Evolutionary conservation across 345 rosid species (phyloP).

Genomic region (Luvunga scandens): DNA sequence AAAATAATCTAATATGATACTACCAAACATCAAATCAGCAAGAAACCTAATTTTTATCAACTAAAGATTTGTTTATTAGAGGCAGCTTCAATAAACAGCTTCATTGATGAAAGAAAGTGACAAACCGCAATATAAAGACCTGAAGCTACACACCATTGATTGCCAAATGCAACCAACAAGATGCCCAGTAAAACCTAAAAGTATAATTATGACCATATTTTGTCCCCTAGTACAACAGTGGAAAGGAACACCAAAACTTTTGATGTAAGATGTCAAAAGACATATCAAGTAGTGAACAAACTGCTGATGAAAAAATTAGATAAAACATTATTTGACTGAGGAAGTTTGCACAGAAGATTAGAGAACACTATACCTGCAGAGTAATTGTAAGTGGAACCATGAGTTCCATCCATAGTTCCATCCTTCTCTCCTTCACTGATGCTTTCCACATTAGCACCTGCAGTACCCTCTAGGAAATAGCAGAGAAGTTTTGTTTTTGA

Average conservation of each 20-base stretch:
- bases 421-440: constrained; percentile 42
- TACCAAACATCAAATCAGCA: not conserved
- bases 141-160: not conserved
- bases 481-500: constrained; percentile 54
- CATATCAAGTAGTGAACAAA: not conserved
- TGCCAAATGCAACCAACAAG: not conserved
- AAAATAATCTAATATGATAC: not conserved
- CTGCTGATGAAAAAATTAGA: not conserved
- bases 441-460: constrained; percentile 58
- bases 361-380: constrained; percentile 27
- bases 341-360: not conserved
- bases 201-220: not conserved
- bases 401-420: constrained; percentile 20
- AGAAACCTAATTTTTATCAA: not conserved
- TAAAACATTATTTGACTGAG: not conserved
- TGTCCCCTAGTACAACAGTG: not conserved
- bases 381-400: constrained; percentile 16
- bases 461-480: constrained; percentile 78
- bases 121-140: not conserved
- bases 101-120: not conserved
- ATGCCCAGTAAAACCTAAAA: not conserved
- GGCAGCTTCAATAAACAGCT: too few relatives aligned
- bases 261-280: not conserved
- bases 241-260: not conserved
- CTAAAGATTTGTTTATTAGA: not conserved